Conservation (phyloP, 192 early-diverging fungal genomes). For the Podila horticola region DNA sequence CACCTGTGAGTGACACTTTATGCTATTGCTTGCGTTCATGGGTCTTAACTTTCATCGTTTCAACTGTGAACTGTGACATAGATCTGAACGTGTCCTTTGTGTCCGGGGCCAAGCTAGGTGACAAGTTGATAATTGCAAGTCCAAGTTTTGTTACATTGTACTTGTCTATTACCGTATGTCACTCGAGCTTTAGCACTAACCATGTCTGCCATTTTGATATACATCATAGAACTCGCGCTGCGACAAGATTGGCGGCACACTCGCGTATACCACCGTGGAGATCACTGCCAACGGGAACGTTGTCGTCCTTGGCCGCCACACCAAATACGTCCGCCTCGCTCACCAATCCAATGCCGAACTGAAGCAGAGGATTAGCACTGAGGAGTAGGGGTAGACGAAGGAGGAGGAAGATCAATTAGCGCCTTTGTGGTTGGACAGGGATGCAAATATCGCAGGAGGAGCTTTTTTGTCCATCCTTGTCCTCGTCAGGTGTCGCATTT, state of each 20-base stretch:
- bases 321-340: slow-evolving; percentile 60
- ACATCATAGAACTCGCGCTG: slow-evolving; percentile 53
- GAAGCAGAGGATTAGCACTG: background rate
- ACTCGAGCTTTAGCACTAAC: background rate
- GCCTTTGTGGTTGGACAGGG: background rate
- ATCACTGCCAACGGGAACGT: slow-evolving; percentile 51
- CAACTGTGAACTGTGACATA: background rate
- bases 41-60: background rate
- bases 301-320: slow-evolving; percentile 64
- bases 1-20: background rate
- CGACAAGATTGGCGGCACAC: slow-evolving; percentile 62
- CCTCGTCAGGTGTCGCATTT: background rate
- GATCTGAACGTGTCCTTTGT: slow-evolving; percentile 66
- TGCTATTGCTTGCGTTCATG: background rate
- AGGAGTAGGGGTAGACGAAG: background rate
- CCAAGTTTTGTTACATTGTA: no score
- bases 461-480: background rate
- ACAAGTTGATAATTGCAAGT: slow-evolving; percentile 56
- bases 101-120: slow-evolving; percentile 56
- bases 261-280: slow-evolving; percentile 63
- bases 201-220: background rate
- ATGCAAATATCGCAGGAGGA: no score
- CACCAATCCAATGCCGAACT: slow-evolving; percentile 29
- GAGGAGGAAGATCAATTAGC: background rate
- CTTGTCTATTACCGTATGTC: background rate